Base-by-base conservation (phyloP, 176 grass and related monocot genomes). In the Triticum turgidum region DNA sequence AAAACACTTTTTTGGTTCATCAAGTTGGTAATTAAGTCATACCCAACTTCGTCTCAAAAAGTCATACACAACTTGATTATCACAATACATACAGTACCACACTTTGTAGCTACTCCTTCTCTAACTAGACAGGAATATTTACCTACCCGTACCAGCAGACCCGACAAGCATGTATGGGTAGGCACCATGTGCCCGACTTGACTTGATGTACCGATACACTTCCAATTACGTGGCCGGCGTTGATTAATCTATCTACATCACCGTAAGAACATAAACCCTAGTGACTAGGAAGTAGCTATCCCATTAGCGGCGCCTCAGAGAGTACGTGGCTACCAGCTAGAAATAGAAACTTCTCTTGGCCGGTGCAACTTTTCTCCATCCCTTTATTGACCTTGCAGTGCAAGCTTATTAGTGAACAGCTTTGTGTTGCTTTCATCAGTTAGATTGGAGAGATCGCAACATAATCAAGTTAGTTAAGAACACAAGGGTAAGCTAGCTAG, bases 241-340 rank as follows among this genome's bases (percentile, higher is more conserved):
- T 49, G 20, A 67, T 22, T 68, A 52, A 54, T 37, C 22, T 10
- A 52, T 39, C 13, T 8, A 41, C 82, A 33, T 34, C 54, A 30
- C 52, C 58, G 12, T 61, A 61, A 21, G 69, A 44, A 44, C 66
- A 69, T 38, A 62, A 83, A 83, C n/a, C 67, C 51, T 35, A 72
- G 15, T 52, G 51, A 7, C 49, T 39, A 44, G 3, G 4, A 3
- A 47, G 41, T 38, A 72, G 67, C 47, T 72, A 74, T 62, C 69
- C 22, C 82, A 73, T 74, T 74, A 84, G 82, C 69, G 82, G 82
- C 82, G 82, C 82, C 52, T 20, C 81, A 30, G 54, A 44, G 22
- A 7, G 82, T 84, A 84, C 69, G 24, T 37, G 4, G n/a, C 45
- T 61, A 83, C 49, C 13, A 47, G 59, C 82, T 64, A 75, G 70